These are phyloP conservation scores for Hygrocybe coccinea DNA, from an alignment of 768 basidiomycete genomes.

Conservation along the genomic window DNA sequence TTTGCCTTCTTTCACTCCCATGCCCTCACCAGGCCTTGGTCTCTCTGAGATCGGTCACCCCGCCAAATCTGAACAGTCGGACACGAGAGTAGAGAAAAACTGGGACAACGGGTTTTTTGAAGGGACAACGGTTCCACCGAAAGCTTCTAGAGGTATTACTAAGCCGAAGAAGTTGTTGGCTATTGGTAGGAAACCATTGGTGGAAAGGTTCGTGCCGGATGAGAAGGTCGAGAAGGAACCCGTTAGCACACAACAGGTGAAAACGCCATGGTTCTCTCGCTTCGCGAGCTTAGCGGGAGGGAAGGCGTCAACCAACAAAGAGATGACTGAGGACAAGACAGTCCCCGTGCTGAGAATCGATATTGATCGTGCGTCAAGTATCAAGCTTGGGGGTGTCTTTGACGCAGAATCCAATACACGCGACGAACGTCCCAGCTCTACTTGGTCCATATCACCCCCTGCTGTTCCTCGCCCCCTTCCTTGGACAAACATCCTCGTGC, in stretches of 20 bases:
- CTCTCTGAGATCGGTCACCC: conserved; percentile 17
- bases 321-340: conserved; percentile 5
- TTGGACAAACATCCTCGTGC: conserved; percentile 33
- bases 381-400: conserved; percentile 21
- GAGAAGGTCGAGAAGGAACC: conserved; percentile 14
- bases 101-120: conserved; percentile 42
- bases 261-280: conserved; percentile 26
- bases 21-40: conserved; percentile 37
- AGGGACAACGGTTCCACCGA: conserved; percentile 18
- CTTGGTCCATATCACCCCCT: conserved; percentile 20
- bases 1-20: conserved; percentile 47
- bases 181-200: conserved; percentile 39
- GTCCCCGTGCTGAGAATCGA: conserved; percentile 41
- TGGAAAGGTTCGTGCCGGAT: conserved; percentile 29
- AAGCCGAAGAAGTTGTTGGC: conserved; percentile 41
- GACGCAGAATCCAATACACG: conserved; percentile 22
- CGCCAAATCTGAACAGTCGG: conserved; percentile 16
- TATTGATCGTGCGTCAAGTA: conserved; percentile 35
- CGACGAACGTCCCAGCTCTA: conserved; percentile 18
- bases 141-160: conserved; percentile 21
- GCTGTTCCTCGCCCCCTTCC: conserved; percentile 22
- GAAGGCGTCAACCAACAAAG: conserved; percentile 10
- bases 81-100: conserved; percentile 29
- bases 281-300: conserved; percentile 23
- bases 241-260: conserved; percentile 3